Percentiles rank a stretch among this genome's conserved stretches.
phyloP scores from a whole-genome alignment of 768 basidiomycete genomes.

The Rhizopogon roseolus region DNA sequence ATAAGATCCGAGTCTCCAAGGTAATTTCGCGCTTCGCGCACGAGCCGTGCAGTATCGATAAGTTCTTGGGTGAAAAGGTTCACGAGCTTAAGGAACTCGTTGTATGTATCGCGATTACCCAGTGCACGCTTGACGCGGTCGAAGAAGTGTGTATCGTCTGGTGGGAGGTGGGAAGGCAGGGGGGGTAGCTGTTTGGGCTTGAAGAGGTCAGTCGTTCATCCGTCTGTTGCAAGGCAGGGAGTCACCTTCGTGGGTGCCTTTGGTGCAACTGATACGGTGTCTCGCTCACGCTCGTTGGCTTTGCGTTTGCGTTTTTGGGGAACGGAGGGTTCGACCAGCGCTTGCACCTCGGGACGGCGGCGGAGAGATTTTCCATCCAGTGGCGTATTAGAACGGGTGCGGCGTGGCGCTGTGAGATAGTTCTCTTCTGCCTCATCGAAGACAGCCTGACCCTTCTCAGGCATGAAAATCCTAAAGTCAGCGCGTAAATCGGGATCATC shows the following conservation, averaged over 20 bases:
- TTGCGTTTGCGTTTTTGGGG: constrained; percentile 73
- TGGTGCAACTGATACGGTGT: constrained; percentile 2
- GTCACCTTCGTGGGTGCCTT: background rate
- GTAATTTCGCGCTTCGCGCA: constrained; percentile 77
- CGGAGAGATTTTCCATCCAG: constrained; percentile 31
- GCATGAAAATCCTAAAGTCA: constrained; percentile 75
- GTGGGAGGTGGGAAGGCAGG: constrained; percentile 14
- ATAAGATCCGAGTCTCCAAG: constrained; percentile 75
- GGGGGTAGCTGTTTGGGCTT: constrained; percentile 18
- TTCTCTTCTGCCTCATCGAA: constrained; percentile 39
- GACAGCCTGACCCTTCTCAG: constrained; percentile 48
- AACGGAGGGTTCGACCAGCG: constrained; percentile 32
- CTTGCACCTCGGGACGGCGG: constrained; percentile 41
- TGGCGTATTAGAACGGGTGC: constrained; percentile 31
- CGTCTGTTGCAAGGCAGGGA: background rate
- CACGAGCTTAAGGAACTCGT: constrained; percentile 93
- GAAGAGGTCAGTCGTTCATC: background rate
- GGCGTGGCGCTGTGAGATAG: constrained; percentile 25
- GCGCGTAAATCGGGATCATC: constrained; percentile 70
- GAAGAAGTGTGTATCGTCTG: constrained; percentile 81
- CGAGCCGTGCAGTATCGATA: constrained; percentile 80
- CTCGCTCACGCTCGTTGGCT: constrained; percentile 37
- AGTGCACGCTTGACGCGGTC: constrained; percentile 79
- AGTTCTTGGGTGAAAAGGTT: constrained; percentile 94
- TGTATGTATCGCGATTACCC: constrained; percentile 73